Conservation (phyloP, 1,284 basidiomycete genomes). For the Crepidotus sp. region DNA sequence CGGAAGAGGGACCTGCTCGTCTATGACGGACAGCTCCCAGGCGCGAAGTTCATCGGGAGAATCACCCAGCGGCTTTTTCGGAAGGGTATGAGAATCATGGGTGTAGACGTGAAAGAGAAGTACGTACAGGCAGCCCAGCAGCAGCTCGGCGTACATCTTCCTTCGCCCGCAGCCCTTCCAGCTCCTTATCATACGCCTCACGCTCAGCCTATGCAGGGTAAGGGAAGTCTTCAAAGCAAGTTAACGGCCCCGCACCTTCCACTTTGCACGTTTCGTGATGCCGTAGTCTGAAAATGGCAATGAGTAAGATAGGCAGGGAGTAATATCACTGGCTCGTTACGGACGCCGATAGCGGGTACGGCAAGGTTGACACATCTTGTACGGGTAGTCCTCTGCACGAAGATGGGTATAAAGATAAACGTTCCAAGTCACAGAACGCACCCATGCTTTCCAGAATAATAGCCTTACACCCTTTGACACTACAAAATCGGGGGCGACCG, state of each 20-base stretch:
- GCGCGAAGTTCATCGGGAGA: slow-evolving; percentile 27
- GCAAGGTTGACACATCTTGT: slow-evolving; percentile 49
- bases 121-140: slow-evolving; percentile 29
- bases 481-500: slow-evolving; percentile 33
- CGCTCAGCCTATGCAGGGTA: no score
- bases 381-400: slow-evolving; percentile 32
- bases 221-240: no score
- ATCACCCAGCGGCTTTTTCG: slow-evolving; percentile 25
- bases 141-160: slow-evolving; percentile 33
- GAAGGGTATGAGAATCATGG: not conserved
- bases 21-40: slow-evolving; percentile 30
- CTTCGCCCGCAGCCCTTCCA: slow-evolving; percentile 28
- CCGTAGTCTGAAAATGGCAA: no score
- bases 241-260: no score
- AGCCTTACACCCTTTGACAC: slow-evolving; percentile 46
- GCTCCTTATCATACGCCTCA: slow-evolving; percentile 33
- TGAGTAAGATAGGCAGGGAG: no score
- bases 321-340: no score
- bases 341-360: slow-evolving; percentile 40
- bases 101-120: not conserved
- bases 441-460: slow-evolving; percentile 22
- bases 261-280: slow-evolving; percentile 45
- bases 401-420: slow-evolving; percentile 15
- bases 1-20: slow-evolving; percentile 24
- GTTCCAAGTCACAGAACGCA: slow-evolving; percentile 1